Conservation (phyloP, 495 filamentous ascomycete genomes). For the Talaromyces borbonicus region DNA sequence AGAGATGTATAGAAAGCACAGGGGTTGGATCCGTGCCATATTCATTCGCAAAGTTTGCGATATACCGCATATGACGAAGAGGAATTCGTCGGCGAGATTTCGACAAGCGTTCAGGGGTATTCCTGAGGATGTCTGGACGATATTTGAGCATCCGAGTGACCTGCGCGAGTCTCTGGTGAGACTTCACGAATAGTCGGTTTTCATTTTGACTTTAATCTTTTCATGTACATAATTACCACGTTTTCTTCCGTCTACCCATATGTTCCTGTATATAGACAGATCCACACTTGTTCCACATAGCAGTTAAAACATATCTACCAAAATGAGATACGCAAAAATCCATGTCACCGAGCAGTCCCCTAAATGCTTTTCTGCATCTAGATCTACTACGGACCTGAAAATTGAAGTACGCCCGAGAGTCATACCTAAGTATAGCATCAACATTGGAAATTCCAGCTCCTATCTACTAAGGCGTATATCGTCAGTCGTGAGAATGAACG, state of each 20-base stretch:
- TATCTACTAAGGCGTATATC: no score
- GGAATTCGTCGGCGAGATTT: slow-evolving; percentile 67
- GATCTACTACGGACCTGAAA: no score
- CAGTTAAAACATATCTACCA: no score
- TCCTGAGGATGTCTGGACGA: slow-evolving; percentile 60
- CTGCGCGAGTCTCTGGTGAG: slow-evolving; percentile 38
- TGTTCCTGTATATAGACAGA: not conserved
- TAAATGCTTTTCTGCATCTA: no score
- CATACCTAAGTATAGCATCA: no score
- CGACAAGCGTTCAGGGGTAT: slow-evolving; percentile 73
- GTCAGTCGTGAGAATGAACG: no score
- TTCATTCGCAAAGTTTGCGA: slow-evolving; percentile 76
- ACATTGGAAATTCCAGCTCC: no score
- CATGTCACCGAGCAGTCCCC: no score
- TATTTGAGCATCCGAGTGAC: slow-evolving; percentile 69
- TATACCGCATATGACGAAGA: slow-evolving; percentile 59
- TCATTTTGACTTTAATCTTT: not conserved
- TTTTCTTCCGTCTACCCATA: no score
- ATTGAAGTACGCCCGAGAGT: no score
- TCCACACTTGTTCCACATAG: no score
- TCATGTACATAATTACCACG: not conserved
- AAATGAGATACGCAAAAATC: no score
- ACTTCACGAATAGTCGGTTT: slow-evolving; percentile 24
- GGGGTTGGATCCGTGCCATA: slow-evolving; percentile 68
- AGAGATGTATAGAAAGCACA: slow-evolving; percentile 52